Evolutionary conservation across 73 alveolate genomes (phyloP).

Genomic region (Tetrahymena thermophila): DNA sequence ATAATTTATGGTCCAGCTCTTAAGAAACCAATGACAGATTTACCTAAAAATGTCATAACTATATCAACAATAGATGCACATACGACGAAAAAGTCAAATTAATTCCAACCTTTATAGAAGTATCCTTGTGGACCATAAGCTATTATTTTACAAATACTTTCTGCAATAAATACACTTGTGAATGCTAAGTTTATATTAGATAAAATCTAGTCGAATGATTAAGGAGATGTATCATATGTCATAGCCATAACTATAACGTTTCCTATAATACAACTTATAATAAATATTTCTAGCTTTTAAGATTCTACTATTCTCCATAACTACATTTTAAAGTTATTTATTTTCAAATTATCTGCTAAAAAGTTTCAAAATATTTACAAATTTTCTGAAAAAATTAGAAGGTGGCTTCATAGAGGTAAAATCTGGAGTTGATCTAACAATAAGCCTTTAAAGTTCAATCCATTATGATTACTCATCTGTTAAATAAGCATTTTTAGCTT

Average conservation of each 20-base stretch:
- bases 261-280: conserved; percentile 66
- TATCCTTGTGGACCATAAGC: conserved; percentile 77
- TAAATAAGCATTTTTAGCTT: conserved; percentile 41
- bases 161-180: conserved; percentile 75
- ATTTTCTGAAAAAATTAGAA: conserved; percentile 22
- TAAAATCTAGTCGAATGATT: conserved; percentile 37
- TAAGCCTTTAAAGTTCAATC: conserved; percentile 53
- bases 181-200: conserved; percentile 60
- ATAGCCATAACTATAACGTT: conserved; percentile 79
- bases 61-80: conserved; percentile 77
- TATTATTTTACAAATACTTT: conserved; percentile 64
- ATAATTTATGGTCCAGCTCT: conserved; percentile 82
- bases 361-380: conserved; percentile 21
- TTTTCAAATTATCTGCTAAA: conserved; percentile 39
- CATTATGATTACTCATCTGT: conserved; percentile 49
- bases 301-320: conserved; percentile 49
- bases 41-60: conserved; percentile 58
- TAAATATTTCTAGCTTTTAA: conserved; percentile 53
- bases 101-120: conserved; percentile 85
- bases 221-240: conserved; percentile 62
- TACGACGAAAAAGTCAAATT: conserved; percentile 93
- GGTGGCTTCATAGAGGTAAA: conserved; percentile 51
- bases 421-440: conserved; percentile 55
- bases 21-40: conserved; percentile 50
- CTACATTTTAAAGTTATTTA: conserved; percentile 37